Evolutionary conservation across 495 filamentous ascomycete genomes (phyloP).

Genomic region (Podospora tetraspora): DNA sequence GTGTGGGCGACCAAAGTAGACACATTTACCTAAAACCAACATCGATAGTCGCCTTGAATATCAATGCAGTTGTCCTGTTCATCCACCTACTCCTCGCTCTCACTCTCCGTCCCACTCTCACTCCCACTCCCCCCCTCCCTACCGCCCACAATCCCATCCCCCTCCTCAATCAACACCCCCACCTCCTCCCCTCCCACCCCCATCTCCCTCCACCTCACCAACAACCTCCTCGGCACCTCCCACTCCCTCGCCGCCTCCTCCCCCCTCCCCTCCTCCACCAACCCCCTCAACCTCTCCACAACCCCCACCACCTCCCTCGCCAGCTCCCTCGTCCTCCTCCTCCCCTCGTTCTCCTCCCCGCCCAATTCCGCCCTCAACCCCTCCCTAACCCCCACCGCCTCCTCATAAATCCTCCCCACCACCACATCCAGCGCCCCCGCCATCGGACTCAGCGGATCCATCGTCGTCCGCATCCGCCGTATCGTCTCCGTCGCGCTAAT

Average conservation of each 20-base stretch:
- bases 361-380: constrained; percentile 43
- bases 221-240: constrained; percentile 48
- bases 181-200: constrained; percentile 48
- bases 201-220: constrained; percentile 47
- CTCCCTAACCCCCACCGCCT: constrained; percentile 58
- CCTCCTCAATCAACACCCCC: constrained; percentile 45
- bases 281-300: constrained; percentile 57
- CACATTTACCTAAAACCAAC: neutral
- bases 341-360: constrained; percentile 41
- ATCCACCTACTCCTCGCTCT: neutral
- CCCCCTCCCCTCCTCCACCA: constrained; percentile 56
- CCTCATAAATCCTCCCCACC: constrained; percentile 75
- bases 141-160: constrained; percentile 40
- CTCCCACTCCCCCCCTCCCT: neutral
- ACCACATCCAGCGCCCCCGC: constrained; percentile 69
- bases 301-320: constrained; percentile 64
- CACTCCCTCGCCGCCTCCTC: constrained; percentile 57
- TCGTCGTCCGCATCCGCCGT: constrained; percentile 65
- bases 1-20: neutral
- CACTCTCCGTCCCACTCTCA: constrained; percentile 3
- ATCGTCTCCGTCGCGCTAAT: constrained; percentile 95
- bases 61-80: neutral
- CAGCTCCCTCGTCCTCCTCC: constrained; percentile 55
- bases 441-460: constrained; percentile 67
- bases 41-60: neutral